Evolutionary conservation across 768 basidiomycete genomes (phyloP).

Genomic region (Mycena leptocephala): DNA sequence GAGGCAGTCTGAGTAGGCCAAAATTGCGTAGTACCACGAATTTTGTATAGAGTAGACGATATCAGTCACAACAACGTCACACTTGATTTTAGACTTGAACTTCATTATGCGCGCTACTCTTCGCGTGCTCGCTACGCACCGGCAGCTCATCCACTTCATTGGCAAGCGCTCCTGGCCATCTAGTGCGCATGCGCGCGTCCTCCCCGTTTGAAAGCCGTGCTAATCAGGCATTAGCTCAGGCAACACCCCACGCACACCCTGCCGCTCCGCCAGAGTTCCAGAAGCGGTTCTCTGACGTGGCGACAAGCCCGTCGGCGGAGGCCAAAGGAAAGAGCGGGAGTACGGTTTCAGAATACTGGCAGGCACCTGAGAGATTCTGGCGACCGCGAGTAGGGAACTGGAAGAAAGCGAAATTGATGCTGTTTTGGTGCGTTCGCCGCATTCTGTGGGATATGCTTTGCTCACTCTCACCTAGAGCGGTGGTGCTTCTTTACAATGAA

Average conservation of each 20-base stretch:
- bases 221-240: slow-evolving; percentile 47
- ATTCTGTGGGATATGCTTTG: slow-evolving; percentile 11
- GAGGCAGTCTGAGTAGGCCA: slow-evolving; percentile 74
- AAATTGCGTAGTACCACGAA: neutral
- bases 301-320: slow-evolving; percentile 38
- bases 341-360: slow-evolving; percentile 69
- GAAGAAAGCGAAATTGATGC: slow-evolving; percentile 77
- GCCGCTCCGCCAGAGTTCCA: slow-evolving; percentile 77
- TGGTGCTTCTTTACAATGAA: slow-evolving; percentile 70
- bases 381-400: slow-evolving; percentile 64
- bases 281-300: slow-evolving; percentile 61
- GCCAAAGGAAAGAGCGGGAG: slow-evolving; percentile 13
- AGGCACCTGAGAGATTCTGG: slow-evolving; percentile 76
- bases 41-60: neutral
- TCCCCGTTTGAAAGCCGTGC: neutral
- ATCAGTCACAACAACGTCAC: neutral
- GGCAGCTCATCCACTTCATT: slow-evolving; percentile 75
- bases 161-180: slow-evolving; percentile 71
- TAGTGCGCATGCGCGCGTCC: slow-evolving; percentile 58
- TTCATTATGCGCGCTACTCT: slow-evolving; percentile 51
- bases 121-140: slow-evolving; percentile 57
- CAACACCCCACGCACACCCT: slow-evolving; percentile 72
- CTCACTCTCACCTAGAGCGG: slow-evolving; percentile 66
- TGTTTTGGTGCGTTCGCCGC: slow-evolving; percentile 65
- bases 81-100: neutral